Base-by-base conservation (phyloP, 169 alveolate genomes). In the Plasmodium reichenowi region DNA sequence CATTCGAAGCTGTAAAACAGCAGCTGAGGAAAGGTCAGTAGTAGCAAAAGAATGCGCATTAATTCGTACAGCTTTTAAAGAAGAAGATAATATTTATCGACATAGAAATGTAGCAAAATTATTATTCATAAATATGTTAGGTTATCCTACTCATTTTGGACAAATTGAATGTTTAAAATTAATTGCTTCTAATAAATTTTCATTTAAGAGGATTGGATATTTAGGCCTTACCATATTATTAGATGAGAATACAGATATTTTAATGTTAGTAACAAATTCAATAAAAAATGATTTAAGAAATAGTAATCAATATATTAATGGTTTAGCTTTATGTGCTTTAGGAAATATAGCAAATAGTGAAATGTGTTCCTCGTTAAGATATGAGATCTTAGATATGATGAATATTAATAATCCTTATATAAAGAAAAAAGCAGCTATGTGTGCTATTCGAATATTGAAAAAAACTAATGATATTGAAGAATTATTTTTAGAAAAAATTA, bases 21-120 rank as follows among this genome's bases (percentile, higher is more conserved):
- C 99, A 13, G 99, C 99, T 8, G 99, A 99, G 88, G 99, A 99
- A 87, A 92, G 99, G 75, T 98, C 99, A 22, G 98, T 98, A 47
- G 96, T 99, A 9, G 97, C 99, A n/a, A 96, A 97, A 75, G 99
- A 99, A 92, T 97, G 99, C 78, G 99, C 99, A 0, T 95, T 95
- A 72, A 99, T 99, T 47, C 94, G 99, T 24, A 98, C 99, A 66
- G 97, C 99, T 3, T 97, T 98, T 93, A 97, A 96, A 85, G 98
- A 96, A 54, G 98, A 95, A 60, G 95, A 94, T 74, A 70, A 88
- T 72, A 91, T 91, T 32, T 91, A 95, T 83, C 96, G 99, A 62
- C 99, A 97, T 54, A 95, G 99, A 88, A 98, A 98, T 88, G 98
- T 99, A 29, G 99, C 99, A 22, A 99, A 99, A 93, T 94, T 98